Percentiles rank a stretch among this genome's conserved stretches.
Conservation (phyloP, 495 filamentous ascomycete genomes). For the Podospora fimiseda region DNA sequence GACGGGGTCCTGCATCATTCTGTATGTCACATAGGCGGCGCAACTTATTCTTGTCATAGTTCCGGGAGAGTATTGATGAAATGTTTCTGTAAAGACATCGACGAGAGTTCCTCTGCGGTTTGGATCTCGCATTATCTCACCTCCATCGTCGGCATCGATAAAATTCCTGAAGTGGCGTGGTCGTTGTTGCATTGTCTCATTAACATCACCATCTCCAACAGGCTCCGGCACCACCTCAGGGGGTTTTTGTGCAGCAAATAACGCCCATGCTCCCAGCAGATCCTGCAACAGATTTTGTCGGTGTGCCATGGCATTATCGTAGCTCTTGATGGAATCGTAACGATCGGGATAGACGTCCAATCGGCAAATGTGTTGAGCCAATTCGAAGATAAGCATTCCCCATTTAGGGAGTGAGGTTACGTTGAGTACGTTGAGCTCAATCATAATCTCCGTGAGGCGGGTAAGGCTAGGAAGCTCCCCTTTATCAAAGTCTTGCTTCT, state of each 20-base stretch:
- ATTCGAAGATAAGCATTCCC: constrained; percentile 26
- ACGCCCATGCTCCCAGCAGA: constrained; percentile 35
- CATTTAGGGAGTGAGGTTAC: constrained; percentile 26
- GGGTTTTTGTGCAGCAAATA: constrained; percentile 23
- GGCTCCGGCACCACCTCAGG: too few species aligned
- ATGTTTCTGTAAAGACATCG: constrained; percentile 1
- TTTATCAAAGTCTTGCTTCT: constrained; percentile 28
- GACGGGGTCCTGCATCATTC: constrained; percentile 30
- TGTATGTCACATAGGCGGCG: constrained; percentile 38
- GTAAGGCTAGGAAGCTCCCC: constrained; percentile 30
- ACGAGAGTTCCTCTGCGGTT: too few species aligned
- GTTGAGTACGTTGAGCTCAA: constrained; percentile 25
- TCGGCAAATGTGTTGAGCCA: constrained; percentile 28
- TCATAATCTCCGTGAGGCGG: constrained; percentile 33
- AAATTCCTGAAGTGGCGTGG: too few species aligned
- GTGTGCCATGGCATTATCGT: constrained; percentile 21
- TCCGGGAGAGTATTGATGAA: constrained; percentile 6
- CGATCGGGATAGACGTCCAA: constrained; percentile 19
- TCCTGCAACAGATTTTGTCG: constrained; percentile 33
- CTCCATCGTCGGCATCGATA: too few species aligned
- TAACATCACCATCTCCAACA: not conserved
- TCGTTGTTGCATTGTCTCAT: too few species aligned
- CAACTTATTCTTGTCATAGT: constrained; percentile 22
- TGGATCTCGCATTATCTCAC: too few species aligned
- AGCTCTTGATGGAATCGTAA: constrained; percentile 16